Percentiles rank a stretch among this genome's conserved stretches.
These are phyloP conservation scores for Inonotus obliquus DNA, from an alignment of 1,284 basidiomycete genomes.

Conservation along the genomic window DNA sequence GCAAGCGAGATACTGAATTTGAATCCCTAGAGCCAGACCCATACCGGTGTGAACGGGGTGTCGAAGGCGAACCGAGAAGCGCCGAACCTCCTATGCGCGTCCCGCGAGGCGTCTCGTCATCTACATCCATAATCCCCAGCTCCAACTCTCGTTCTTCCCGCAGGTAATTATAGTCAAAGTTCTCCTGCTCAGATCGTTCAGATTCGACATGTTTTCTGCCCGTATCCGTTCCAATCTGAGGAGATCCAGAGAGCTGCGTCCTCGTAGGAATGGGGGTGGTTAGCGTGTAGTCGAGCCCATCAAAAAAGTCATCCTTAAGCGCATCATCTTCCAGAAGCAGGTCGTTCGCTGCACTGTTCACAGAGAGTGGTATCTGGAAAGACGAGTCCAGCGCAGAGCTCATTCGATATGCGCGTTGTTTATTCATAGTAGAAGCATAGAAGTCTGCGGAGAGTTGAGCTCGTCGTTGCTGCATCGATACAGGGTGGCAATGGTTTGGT, in stretches of 20 bases:
- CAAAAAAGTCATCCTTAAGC: conserved; percentile 17
- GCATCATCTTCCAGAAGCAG: conserved; percentile 12
- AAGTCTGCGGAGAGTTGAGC: not conserved
- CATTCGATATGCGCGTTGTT: not conserved
- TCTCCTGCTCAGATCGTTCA: not conserved
- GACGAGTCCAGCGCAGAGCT: conserved; percentile 1
- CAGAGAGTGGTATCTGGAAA: conserved; percentile 14
- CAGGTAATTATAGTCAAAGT: not conserved
- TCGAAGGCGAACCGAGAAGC: not conserved
- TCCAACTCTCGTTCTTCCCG: not conserved
- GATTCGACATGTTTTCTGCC: not conserved
- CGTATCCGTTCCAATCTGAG: not conserved
- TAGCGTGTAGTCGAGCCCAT: conserved; percentile 10
- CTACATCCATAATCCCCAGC: not conserved
- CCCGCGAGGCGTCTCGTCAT: not conserved
- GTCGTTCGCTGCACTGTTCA: conserved; percentile 11
- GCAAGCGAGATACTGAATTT: not conserved
- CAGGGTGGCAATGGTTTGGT: not conserved
- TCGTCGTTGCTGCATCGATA: not conserved
- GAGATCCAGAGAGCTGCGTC: not conserved
- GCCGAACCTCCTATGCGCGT: not conserved
- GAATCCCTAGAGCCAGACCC: not conserved
- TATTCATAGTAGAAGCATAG: conserved; percentile 1
- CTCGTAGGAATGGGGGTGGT: conserved; percentile 7
- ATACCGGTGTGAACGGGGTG: not conserved